Percentiles rank a stretch among this genome's conserved stretches.
Conservation (phyloP, 1,284 basidiomycete genomes). For the Rhodotorula sp. region DNA sequence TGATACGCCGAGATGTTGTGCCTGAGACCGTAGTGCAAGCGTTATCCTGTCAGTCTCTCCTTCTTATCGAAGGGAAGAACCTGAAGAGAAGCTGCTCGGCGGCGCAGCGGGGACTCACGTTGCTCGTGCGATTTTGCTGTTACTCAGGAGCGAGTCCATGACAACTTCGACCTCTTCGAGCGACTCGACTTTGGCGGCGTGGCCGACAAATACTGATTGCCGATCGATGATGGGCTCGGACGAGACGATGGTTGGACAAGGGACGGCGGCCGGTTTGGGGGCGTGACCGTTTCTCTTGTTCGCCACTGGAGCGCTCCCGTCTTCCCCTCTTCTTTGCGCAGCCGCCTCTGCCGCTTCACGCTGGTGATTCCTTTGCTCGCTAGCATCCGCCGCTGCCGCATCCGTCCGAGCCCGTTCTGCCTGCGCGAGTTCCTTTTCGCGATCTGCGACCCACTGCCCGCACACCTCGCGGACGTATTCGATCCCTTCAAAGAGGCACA, state of each 20-base stretch:
- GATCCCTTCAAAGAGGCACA: constrained; percentile 36
- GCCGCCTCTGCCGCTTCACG: neutral
- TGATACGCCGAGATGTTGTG: constrained; percentile 39
- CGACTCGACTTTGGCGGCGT: constrained; percentile 27
- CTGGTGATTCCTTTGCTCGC: neutral
- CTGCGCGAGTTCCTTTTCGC: constrained; percentile 14
- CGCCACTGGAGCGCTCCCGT: neutral
- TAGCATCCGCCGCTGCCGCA: neutral
- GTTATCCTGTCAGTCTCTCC: too few relatives aligned
- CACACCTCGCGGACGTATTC: constrained; percentile 29
- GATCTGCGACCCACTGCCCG: constrained; percentile 21
- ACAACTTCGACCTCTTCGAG: constrained; percentile 36
- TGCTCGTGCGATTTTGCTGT: constrained; percentile 35
- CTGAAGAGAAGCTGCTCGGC: too few relatives aligned
- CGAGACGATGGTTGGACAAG: constrained; percentile 29
- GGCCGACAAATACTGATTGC: constrained; percentile 38
- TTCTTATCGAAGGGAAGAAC: neutral
- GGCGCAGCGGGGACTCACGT: constrained; percentile 12
- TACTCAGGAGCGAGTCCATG: constrained; percentile 26
- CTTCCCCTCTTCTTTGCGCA: neutral
- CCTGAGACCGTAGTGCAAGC: too few relatives aligned
- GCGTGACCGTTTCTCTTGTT: neutral
- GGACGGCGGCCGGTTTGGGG: neutral
- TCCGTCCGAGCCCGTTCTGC: constrained; percentile 14
- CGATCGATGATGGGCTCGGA: constrained; percentile 31